Evolutionary conservation across 2,329 filamentous ascomycete genomes (phyloP).

Genomic region (Pseudogymnoascus sp.): DNA sequence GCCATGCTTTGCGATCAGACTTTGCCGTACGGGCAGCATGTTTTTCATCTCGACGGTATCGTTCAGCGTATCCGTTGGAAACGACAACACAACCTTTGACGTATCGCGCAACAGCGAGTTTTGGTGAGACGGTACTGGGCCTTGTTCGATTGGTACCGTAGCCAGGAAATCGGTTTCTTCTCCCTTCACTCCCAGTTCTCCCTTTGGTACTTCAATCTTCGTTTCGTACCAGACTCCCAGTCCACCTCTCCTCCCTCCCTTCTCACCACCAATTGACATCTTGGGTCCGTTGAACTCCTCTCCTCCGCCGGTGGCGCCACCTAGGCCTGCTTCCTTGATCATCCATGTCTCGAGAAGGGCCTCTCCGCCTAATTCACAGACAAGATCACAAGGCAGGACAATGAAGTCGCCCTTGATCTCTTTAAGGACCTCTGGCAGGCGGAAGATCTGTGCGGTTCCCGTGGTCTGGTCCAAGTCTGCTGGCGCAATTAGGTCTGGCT

Average conservation of each 20-base stretch:
- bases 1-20: conserved; percentile 66
- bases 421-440: conserved; percentile 73
- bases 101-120: conserved; percentile 61
- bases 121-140: conserved; percentile 50
- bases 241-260: conserved; percentile 62
- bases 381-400: conserved; percentile 83
- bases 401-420: conserved; percentile 80
- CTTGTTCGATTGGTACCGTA: conserved; percentile 57
- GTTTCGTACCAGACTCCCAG: conserved; percentile 89
- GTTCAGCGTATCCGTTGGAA: conserved; percentile 82
- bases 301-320: conserved; percentile 47
- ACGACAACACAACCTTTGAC: conserved; percentile 75
- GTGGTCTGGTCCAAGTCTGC: conserved; percentile 71
- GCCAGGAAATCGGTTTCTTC: conserved; percentile 92
- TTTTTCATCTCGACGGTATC: conserved; percentile 73
- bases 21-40: conserved; percentile 65
- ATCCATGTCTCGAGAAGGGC: conserved; percentile 87
- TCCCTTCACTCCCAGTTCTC: conserved; percentile 68
- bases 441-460: conserved; percentile 81
- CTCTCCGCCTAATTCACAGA: conserved; percentile 82
- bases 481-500: conserved; percentile 70
- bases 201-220: conserved; percentile 39
- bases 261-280: conserved; percentile 46
- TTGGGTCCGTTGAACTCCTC: conserved; percentile 35
- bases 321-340: conserved; percentile 68